Conservation (phyloP, 1,284 basidiomycete species). For the Irpex sp. region DNA sequence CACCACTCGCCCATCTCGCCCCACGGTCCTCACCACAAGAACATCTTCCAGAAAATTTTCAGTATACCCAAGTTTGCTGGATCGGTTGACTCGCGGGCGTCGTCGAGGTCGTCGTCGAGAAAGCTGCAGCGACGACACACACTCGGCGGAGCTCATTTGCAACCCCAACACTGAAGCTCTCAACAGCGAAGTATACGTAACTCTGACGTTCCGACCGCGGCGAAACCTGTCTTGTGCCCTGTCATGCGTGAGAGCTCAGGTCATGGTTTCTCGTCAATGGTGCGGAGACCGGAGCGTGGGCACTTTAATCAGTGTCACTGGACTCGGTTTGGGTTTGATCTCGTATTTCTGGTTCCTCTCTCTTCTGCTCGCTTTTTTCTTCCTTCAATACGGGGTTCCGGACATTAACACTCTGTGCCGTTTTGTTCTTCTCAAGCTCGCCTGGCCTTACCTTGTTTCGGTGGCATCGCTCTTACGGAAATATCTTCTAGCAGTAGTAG, state of each 20-base stretch:
- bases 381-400: neutral
- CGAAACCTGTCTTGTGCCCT: neutral
- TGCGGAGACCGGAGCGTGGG: neutral
- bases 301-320: neutral
- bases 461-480: neutral
- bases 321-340: neutral
- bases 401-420: neutral
- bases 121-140: constrained; percentile 27
- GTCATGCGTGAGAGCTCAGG: neutral
- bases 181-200: neutral
- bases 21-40: constrained; percentile 15
- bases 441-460: neutral
- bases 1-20: constrained; percentile 19
- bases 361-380: neutral
- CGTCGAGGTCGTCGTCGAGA: constrained; percentile 23
- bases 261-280: neutral
- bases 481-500: neutral
- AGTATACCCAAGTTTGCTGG: constrained; percentile 22
- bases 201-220: neutral
- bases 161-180: constrained; percentile 4
- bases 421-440: neutral
- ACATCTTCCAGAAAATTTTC: constrained; percentile 30
- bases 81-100: constrained; percentile 24
- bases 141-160: constrained; percentile 19
- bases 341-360: neutral